Percentiles rank a stretch among this genome's conserved stretches.
These are phyloP conservation scores for Calocybe gangraenosa DNA, from an alignment of 768 basidiomycete species.

Conservation along the genomic window DNA sequence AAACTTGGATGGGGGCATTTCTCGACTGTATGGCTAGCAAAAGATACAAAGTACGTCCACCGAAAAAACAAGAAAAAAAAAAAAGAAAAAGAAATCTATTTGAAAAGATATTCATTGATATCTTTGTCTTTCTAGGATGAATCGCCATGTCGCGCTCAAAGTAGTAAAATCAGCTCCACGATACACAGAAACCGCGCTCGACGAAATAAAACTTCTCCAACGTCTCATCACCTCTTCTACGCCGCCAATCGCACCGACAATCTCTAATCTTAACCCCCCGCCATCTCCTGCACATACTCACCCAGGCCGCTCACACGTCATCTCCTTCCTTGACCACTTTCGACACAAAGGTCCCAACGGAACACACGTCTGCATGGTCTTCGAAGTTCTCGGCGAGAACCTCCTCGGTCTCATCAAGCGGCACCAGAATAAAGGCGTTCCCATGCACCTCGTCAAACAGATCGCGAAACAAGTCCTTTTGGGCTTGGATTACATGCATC, in stretches of 20 bases:
- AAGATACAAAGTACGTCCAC: conserved; percentile 65
- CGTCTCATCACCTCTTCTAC: conserved; percentile 84
- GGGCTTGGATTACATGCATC: conserved; percentile 97
- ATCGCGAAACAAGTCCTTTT: conserved; percentile 96
- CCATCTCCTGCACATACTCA: conserved; percentile 66
- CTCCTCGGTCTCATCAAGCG: conserved; percentile 94
- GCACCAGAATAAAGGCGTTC: conserved; percentile 97
- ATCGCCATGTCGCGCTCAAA: conserved; percentile 97
- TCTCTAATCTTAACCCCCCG: conserved; percentile 45
- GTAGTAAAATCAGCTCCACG: conserved; percentile 96
- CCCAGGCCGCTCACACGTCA: conserved; percentile 90
- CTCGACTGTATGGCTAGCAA: conserved; percentile 89
- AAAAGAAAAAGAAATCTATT: too few relatives aligned
- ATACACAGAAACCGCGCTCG: conserved; percentile 97
- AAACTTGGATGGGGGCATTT: conserved; percentile 98
- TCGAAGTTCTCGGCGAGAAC: conserved; percentile 97
- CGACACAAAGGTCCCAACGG: conserved; percentile 96
- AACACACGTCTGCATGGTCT: conserved; percentile 98
- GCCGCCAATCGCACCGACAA: conserved; percentile 45
- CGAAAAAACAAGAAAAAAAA: conserved; percentile 3
- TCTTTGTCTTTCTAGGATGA: conserved; percentile 53
- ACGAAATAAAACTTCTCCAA: conserved; percentile 98
- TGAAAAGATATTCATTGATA: too few relatives aligned
- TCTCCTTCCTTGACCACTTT: conserved; percentile 97
- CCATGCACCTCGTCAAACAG: conserved; percentile 88